Evolutionary conservation across 768 basidiomycete species (phyloP).

Genomic region (Hericium coralloides): DNA sequence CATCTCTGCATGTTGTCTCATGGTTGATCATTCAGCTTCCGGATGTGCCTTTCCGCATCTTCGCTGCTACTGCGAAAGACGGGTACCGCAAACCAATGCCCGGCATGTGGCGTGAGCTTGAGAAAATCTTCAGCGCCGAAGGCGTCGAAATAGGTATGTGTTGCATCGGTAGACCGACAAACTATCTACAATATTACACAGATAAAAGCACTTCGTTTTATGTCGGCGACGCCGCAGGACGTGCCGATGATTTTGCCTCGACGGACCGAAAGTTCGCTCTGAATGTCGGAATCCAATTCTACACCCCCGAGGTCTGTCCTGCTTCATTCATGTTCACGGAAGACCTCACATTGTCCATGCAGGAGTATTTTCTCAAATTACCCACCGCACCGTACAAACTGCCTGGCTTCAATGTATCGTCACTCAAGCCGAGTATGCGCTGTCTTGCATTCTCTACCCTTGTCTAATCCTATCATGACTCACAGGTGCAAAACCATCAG

Average conservation of each 20-base stretch:
- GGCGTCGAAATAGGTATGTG: constrained; percentile 56
- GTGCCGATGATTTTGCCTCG: constrained; percentile 65
- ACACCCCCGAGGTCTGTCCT: constrained; percentile 72
- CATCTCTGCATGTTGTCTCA: no score
- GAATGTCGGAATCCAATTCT: constrained; percentile 65
- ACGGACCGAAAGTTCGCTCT: constrained; percentile 83
- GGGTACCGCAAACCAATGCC: constrained; percentile 79
- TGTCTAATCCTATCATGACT: constrained; percentile 23
- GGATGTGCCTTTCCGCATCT: constrained; percentile 63
- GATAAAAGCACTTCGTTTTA: constrained; percentile 65
- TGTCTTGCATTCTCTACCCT: neutral
- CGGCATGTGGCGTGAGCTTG: constrained; percentile 77
- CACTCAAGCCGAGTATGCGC: constrained; percentile 21
- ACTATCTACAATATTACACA: constrained; percentile 19
- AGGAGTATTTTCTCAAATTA: constrained; percentile 74
- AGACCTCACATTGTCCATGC: neutral
- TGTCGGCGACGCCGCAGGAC: constrained; percentile 87
- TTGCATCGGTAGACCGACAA: neutral
- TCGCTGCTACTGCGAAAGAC: constrained; percentile 72
- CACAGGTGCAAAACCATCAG: constrained; percentile 41
- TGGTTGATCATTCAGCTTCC: constrained; percentile 39
- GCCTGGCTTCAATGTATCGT: constrained; percentile 60
- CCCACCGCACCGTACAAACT: constrained; percentile 37
- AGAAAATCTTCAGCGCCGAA: constrained; percentile 47
- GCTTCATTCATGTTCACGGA: neutral